Base-by-base conservation (phyloP, 2,329 filamentous ascomycete species). In the Fusarium abutilonis region DNA sequence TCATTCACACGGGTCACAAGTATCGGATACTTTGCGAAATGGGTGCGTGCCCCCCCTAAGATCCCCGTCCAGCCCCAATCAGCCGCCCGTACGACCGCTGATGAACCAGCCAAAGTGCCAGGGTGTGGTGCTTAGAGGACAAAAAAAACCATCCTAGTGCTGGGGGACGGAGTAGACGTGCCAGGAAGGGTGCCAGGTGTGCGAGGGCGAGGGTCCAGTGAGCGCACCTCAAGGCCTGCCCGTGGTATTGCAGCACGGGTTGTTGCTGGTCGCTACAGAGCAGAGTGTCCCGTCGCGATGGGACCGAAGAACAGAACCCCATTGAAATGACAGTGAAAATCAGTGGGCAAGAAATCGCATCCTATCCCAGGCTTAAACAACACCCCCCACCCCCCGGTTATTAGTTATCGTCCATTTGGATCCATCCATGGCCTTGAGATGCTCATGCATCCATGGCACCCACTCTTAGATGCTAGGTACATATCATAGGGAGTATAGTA, bases 31-130 rank as follows among this genome's bases (percentile, higher is more conserved):
- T 60, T 69, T 21, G 48, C 42, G 40, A 53, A 31, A 54, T 47
- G 52, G 44, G 45, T 61, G 52, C 57, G 36, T 60, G 54, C 53
- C 54, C 55, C 55, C 28, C 55, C 50, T 49, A 58, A 44, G 43
- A 36, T 41, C 43, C 55, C 60, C 43, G 52, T 46, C 56, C 39
- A 55, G 53, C 48, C 54, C 62, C 64, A 68, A 66, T 68, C 64
- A 66, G 56, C 53, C 57, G 61, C 63, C 49, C 44, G 57, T 55
- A 64, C 52, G 57, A 67, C 56, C 58, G 52, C 67, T 68, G 58
- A 70, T 67, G 67, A 66, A 67, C 63, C 60, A 66, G 62, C 67
- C 60, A 67, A 65, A 52, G 43, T 59, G 57, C 47, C 42, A 41
- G 57, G 57, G 48, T 62, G 58, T 61, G 59, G 49, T 62, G 35